Percentiles rank a stretch among this genome's conserved stretches.
Conservation (phyloP, 371 early-diverging fungal species). For the Paraphysoderma sedebokerense region DNA sequence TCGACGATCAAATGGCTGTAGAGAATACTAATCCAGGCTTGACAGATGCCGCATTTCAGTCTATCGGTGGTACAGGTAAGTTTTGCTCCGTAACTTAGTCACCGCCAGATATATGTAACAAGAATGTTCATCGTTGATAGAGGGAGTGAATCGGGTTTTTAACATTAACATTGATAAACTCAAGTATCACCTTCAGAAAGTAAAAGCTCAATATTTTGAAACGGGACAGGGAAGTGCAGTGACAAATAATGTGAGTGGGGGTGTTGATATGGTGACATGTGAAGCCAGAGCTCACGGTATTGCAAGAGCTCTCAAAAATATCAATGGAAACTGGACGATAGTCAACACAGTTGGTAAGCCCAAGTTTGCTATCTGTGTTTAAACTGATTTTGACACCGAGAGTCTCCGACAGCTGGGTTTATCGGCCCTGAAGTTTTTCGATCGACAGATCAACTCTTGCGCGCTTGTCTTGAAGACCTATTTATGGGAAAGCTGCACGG, state of each 20-base stretch:
- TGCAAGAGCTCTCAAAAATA: background rate
- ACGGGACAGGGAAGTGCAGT: conserved; percentile 2
- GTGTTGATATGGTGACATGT: conserved; percentile 2
- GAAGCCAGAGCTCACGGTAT: background rate
- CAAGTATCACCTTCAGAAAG: background rate
- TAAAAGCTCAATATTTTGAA: background rate
- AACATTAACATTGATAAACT: background rate
- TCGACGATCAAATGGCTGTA: conserved; percentile 3
- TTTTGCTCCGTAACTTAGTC: too few relatives aligned
- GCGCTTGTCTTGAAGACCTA: conserved; percentile 3
- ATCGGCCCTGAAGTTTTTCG: conserved; percentile 1
- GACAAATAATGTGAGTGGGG: background rate
- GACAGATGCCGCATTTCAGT: background rate
- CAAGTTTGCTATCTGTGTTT: background rate
- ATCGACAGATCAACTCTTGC: background rate
- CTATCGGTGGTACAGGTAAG: conserved; percentile 1
- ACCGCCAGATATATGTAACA: too few relatives aligned
- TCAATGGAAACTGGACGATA: background rate
- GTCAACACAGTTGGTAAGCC: conserved; percentile 1
- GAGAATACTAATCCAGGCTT: background rate
- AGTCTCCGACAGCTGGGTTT: background rate
- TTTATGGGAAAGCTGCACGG: conserved; percentile 2
- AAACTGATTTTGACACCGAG: background rate
- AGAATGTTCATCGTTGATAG: too few relatives aligned
- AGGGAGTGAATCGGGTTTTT: background rate